Percentiles rank a stretch among this genome's conserved stretches.
phyloP scores from a whole-genome alignment of 805 yeast genomes.

The Isabelozyma gotoi region DNA sequence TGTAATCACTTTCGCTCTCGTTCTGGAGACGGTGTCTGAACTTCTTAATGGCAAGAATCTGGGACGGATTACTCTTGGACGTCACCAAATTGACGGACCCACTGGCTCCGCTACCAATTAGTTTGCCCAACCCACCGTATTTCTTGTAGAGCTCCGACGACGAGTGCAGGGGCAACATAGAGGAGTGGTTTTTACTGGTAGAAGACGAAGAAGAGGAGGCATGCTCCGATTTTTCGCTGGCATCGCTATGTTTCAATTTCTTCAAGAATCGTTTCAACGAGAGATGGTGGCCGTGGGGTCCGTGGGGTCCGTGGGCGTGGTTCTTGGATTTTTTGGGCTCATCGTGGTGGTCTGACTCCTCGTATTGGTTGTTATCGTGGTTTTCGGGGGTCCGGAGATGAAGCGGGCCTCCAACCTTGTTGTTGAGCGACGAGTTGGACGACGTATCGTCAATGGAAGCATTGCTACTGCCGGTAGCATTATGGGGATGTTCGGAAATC shows the following conservation, averaged over 20 bases:
- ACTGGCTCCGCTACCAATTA: slow-evolving; percentile 91
- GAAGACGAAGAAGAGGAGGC: slow-evolving; percentile 3
- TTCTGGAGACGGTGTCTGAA: slow-evolving; percentile 65
- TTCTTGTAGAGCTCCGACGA: slow-evolving; percentile 40
- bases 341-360: not conserved
- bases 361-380: not conserved
- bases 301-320: not conserved
- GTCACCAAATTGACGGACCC: slow-evolving; percentile 86
- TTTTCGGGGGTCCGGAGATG: not conserved
- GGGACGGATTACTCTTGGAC: slow-evolving; percentile 48
- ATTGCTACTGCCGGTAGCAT: not conserved
- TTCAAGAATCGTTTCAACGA: slow-evolving; percentile 53
- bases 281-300: slow-evolving; percentile 9
- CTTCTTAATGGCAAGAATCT: slow-evolving; percentile 82
- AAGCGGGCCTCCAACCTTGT: not conserved
- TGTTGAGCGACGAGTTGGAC: not conserved
- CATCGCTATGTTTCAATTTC: slow-evolving; percentile 33
- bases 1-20: slow-evolving; percentile 69
- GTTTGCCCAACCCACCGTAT: slow-evolving; percentile 68
- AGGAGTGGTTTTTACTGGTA: not conserved
- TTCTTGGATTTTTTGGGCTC: not conserved
- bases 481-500: not conserved
- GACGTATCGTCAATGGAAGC: not conserved
- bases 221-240: slow-evolving; percentile 6
- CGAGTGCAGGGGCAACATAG: slow-evolving; percentile 13